Conservation (phyloP, 2,329 filamentous ascomycete genomes). For the Aspergillus ochraceus region DNA sequence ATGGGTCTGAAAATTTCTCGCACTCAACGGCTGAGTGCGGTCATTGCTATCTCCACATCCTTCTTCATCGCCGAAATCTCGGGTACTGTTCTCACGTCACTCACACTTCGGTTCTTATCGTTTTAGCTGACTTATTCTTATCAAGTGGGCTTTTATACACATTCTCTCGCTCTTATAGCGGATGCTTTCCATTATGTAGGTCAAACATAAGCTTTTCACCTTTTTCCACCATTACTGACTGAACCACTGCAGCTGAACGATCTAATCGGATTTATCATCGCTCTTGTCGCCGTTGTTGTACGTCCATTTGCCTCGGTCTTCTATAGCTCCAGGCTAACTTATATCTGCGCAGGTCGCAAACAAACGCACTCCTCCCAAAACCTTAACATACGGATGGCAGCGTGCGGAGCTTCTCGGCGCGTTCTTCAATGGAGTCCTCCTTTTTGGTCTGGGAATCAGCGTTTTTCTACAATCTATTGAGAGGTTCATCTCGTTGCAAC, state of each 20-base stretch:
- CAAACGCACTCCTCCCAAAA: constrained; percentile 45
- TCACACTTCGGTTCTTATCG: no score
- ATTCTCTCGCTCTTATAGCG: constrained; percentile 68
- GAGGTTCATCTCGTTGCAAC: constrained; percentile 42
- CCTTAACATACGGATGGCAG: constrained; percentile 72
- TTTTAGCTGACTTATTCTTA: not conserved
- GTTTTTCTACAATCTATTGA: constrained; percentile 74
- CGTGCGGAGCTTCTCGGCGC: constrained; percentile 69
- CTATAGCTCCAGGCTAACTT: not conserved
- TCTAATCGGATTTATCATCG: constrained; percentile 66
- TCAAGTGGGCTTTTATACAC: constrained; percentile 64
- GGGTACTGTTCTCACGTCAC: not conserved
- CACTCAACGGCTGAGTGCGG: constrained; percentile 14
- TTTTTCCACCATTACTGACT: no score
- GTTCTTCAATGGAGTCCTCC: constrained; percentile 80
- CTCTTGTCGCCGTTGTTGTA: constrained; percentile 63
- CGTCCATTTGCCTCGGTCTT: not conserved
- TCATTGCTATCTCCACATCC: constrained; percentile 18
- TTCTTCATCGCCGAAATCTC: constrained; percentile 23
- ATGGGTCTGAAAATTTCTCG: constrained; percentile 1
- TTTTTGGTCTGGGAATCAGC: constrained; percentile 70
- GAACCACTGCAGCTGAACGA: constrained; percentile 59
- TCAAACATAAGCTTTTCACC: not conserved
- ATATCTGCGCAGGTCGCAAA: not conserved
- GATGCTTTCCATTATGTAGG: constrained; percentile 75